A percentile compares a stretch with the other conserved stretches of the same genome.
Conservation (phyloP, 768 basidiomycete species). For the Calocybe indica region DNA sequence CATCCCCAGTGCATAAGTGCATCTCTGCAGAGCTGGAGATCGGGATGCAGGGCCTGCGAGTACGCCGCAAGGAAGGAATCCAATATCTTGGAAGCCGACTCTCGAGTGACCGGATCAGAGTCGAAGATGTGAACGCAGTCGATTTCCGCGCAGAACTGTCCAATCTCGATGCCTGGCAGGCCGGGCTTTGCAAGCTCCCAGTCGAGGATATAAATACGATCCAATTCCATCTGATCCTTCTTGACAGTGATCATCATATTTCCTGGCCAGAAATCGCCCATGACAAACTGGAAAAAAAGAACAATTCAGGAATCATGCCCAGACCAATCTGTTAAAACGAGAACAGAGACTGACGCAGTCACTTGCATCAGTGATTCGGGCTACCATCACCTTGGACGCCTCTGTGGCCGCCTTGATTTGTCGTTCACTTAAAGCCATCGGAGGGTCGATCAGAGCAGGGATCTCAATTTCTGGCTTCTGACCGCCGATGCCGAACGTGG, state of each 20-base stretch:
- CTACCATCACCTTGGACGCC: conserved; percentile 21
- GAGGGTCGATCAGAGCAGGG: conserved; percentile 30
- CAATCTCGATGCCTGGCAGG: conserved; percentile 51
- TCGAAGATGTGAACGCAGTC: conserved; percentile 43
- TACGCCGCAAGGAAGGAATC: conserved; percentile 43
- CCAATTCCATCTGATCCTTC: conserved; percentile 22
- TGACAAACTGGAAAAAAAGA: conserved; percentile 29
- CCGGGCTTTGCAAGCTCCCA: conserved; percentile 63
- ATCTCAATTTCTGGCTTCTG: conserved; percentile 9
- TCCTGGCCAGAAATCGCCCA: conserved; percentile 75
- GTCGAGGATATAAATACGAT: conserved; percentile 47
- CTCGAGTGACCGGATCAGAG: conserved; percentile 24
- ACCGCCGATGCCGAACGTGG: conserved; percentile 20
- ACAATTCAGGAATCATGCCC: background rate
- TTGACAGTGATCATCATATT: conserved; percentile 47
- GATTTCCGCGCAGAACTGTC: conserved; percentile 61
- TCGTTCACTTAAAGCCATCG: conserved; percentile 24
- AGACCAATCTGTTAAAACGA: background rate
- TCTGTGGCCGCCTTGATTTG: conserved; percentile 26
- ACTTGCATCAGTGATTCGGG: conserved; percentile 22
- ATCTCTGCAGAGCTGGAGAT: conserved; percentile 22
- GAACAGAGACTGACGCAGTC: conserved; percentile 19
- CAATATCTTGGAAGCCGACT: conserved; percentile 30
- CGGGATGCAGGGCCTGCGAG: conserved; percentile 17
- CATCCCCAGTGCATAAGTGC: conserved; percentile 46